A percentile compares a stretch with the other conserved stretches of the same genome.
phyloP scores from a whole-genome alignment of 2,329 filamentous ascomycete species.

The Fusarium gaditjirri region DNA sequence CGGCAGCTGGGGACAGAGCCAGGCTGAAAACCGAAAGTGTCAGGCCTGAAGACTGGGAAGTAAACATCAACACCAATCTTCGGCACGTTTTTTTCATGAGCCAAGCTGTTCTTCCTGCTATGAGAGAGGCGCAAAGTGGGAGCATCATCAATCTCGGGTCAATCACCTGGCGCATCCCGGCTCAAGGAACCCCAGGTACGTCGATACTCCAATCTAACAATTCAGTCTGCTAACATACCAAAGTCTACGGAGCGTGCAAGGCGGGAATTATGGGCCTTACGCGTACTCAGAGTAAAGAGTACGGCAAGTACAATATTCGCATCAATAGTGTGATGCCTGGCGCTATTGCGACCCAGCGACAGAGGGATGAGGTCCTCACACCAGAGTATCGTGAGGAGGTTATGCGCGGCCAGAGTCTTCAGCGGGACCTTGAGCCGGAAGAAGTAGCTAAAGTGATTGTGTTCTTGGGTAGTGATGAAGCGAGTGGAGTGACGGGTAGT shows the following conservation, averaged over 20 bases:
- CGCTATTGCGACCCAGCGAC: constrained; percentile 57
- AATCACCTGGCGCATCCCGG: constrained; percentile 58
- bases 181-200: constrained; percentile 51
- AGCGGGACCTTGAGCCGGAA: constrained; percentile 53
- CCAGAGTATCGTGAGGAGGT: constrained; percentile 53
- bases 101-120: constrained; percentile 74
- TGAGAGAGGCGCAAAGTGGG: constrained; percentile 58
- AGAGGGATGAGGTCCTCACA: constrained; percentile 57
- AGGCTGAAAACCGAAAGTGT: constrained; percentile 48
- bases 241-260: constrained; percentile 62
- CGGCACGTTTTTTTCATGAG: constrained; percentile 71
- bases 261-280: constrained; percentile 66
- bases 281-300: constrained; percentile 64
- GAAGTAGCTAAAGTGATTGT: constrained; percentile 60
- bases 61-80: constrained; percentile 57
- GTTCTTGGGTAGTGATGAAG: constrained; percentile 59
- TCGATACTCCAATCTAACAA: too few relatives aligned
- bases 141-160: constrained; percentile 65
- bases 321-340: constrained; percentile 63
- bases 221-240: not conserved
- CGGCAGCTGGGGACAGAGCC: constrained; percentile 47
- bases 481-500: constrained; percentile 57
- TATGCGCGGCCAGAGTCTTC: constrained; percentile 54
- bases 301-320: constrained; percentile 58
- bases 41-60: constrained; percentile 55